A percentile compares a stretch with the other conserved stretches of the same genome.
Conservation (phyloP, 192 early-diverging fungal genomes). For the Chytriomyces sp. region DNA sequence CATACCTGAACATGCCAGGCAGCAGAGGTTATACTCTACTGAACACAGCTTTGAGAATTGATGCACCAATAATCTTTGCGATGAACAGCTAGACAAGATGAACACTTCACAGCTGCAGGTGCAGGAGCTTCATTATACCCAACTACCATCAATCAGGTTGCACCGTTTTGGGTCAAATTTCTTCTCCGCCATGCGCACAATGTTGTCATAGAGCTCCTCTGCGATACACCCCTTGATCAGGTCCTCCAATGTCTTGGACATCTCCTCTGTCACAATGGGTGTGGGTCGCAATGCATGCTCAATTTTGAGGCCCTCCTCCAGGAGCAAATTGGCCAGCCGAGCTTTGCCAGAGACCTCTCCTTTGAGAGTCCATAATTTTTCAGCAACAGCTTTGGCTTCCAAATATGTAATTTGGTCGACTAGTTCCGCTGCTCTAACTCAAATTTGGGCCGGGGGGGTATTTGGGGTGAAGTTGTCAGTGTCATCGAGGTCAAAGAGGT, state of each 20-base stretch:
- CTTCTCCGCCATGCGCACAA: slow-evolving; percentile 83
- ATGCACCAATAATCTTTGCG: too few relatives aligned
- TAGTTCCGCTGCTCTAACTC: slow-evolving; percentile 75
- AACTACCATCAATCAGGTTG: slow-evolving; percentile 81
- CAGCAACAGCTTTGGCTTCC: slow-evolving; percentile 81
- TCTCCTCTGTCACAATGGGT: slow-evolving; percentile 91
- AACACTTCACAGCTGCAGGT: too few relatives aligned
- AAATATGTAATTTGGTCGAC: slow-evolving; percentile 73
- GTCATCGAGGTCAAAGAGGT: slow-evolving; percentile 62
- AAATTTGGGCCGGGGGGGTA: slow-evolving; percentile 63
- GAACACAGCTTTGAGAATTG: too few relatives aligned
- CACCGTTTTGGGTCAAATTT: slow-evolving; percentile 63
- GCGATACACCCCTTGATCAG: slow-evolving; percentile 91
- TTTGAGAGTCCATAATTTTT: slow-evolving; percentile 85
- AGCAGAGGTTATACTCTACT: too few relatives aligned
- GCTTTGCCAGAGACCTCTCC: slow-evolving; percentile 81
- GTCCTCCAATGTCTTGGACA: slow-evolving; percentile 84
- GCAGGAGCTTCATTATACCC: too few relatives aligned
- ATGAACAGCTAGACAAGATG: too few relatives aligned
- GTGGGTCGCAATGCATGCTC: slow-evolving; percentile 90
- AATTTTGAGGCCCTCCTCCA: slow-evolving; percentile 92
- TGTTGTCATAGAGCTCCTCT: slow-evolving; percentile 89
- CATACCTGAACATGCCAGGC: too few relatives aligned
- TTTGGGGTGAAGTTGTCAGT: slow-evolving; percentile 41
- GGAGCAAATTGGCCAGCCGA: slow-evolving; percentile 91